phyloP scores from a whole-genome alignment of 2,329 filamentous ascomycete genomes.

The Botrytis medusae region DNA sequence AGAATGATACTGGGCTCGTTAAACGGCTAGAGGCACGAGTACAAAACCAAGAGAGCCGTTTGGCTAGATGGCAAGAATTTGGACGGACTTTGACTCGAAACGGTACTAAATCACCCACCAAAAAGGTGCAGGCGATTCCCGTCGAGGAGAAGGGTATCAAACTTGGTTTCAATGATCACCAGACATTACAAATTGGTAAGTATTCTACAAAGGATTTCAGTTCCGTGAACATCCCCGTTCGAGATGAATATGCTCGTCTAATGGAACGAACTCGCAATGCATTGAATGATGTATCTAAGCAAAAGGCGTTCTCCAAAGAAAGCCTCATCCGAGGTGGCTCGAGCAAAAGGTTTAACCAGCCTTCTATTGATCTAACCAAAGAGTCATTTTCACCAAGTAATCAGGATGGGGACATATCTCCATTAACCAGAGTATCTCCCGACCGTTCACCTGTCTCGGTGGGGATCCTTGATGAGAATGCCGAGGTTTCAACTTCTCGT shows the following conservation, averaged over 20 bases:
- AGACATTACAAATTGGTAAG: constrained; percentile 47
- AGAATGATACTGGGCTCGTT: constrained; percentile 53
- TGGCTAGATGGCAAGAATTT: constrained; percentile 75
- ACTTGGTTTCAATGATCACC: constrained; percentile 55
- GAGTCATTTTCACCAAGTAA: constrained; percentile 20
- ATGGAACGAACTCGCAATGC: constrained; percentile 37
- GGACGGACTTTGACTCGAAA: constrained; percentile 42
- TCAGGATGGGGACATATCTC: constrained; percentile 29
- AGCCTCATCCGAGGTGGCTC: not conserved
- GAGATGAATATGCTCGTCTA: constrained; percentile 37
- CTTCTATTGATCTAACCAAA: not conserved
- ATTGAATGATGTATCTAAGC: constrained; percentile 36
- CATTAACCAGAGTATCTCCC: not conserved
- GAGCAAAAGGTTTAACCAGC: not conserved
- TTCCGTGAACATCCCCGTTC: constrained; percentile 18
- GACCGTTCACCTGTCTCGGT: not conserved
- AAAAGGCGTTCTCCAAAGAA: constrained; percentile 18
- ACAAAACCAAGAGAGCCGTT: constrained; percentile 61
- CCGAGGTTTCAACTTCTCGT: not conserved
- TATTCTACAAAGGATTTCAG: constrained; percentile 36
- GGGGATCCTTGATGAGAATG: not conserved
- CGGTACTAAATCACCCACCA: constrained; percentile 31
- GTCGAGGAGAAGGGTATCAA: constrained; percentile 43
- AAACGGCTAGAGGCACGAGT: constrained; percentile 71
- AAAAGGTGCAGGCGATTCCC: constrained; percentile 23